Evolutionary conservation across 345 rosid genomes (phyloP).

Genomic region (Nasturtium officinale): DNA sequence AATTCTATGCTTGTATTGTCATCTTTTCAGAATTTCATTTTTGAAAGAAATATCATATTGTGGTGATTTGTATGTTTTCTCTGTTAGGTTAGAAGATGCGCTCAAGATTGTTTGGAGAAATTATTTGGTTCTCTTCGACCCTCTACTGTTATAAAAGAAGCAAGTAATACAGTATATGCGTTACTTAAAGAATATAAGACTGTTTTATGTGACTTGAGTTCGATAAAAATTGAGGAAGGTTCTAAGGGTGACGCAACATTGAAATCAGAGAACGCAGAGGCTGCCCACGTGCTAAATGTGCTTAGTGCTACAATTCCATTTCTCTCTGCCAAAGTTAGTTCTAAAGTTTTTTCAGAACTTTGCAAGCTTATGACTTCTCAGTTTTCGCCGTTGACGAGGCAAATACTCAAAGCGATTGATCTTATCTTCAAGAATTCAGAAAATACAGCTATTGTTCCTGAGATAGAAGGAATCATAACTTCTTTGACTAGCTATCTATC

Average conservation of each 20-base stretch:
- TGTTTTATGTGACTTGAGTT: slow-evolving; percentile 39
- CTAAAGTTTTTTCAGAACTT: slow-evolving; percentile 53
- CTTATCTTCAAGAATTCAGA: slow-evolving; percentile 52
- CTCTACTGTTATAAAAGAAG: slow-evolving; percentile 57
- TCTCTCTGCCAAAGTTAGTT: slow-evolving; percentile 56
- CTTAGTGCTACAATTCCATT: slow-evolving; percentile 59
- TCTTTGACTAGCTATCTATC: slow-evolving; percentile 64
- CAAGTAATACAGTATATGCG: slow-evolving; percentile 60
- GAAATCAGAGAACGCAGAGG: slow-evolving; percentile 61
- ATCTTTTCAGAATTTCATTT: slow-evolving; percentile 7
- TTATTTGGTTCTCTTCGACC: slow-evolving; percentile 52
- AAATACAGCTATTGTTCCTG: slow-evolving; percentile 50
- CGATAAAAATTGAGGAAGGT: slow-evolving; percentile 44
- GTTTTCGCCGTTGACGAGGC: slow-evolving; percentile 63
- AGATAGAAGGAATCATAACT: slow-evolving; percentile 50
- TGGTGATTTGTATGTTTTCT: slow-evolving; percentile 23
- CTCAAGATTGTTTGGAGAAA: slow-evolving; percentile 77
- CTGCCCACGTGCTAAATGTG: slow-evolving; percentile 72
- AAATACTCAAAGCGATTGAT: slow-evolving; percentile 60
- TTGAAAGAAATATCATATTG: neutral
- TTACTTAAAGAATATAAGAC: slow-evolving; percentile 51
- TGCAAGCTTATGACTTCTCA: slow-evolving; percentile 54
- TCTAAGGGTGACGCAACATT: slow-evolving; percentile 48
- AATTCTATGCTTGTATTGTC: slow-evolving; percentile 8
- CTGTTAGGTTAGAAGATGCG: slow-evolving; percentile 72